Evolutionary conservation across 139 green algal genomes (phyloP), one percentile per base, ranked within the genome.

Genomic region (Spirogloea muscicola): DNA sequence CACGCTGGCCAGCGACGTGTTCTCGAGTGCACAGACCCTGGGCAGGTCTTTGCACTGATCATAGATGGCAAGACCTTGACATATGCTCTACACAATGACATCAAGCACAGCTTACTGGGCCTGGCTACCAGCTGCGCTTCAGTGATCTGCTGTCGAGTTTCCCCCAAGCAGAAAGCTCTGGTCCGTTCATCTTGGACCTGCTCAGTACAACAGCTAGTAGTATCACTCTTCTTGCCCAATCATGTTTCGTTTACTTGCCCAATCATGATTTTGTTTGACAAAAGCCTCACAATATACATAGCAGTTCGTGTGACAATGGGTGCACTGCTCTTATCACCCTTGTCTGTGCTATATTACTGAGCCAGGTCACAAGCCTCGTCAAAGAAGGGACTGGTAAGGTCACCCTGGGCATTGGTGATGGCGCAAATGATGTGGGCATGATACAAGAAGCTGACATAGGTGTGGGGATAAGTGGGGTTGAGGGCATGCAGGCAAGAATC

Each of bases 401-500:
- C 9, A 97, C 95, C 66, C 88, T 99, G 38, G 89, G 86, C 68
- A 97, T 98, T 33, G 94, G 94, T 0, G 94, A 98, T 71, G 94
- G 94, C 49, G 94, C 94, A 39, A 99, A 99, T 67, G 94, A 99
- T 72, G 94, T 99, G 49, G 91, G 91, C 69, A 99, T 99, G 94
- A 96, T 97, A 69, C 87, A 92, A 74, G 91, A 93, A 1, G 94
- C 94, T 1, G 88, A 98, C 83, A 96, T 98, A n/a, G 94, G 94
- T 0, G 88, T 96, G 1, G 94, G 94, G 48, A 97, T 98, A 86
- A 94, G 87, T 65, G 94, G 94, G 31, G 84, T 93, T 18, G 94
- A 98, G 82, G 94, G 94, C 3, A 85, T 89, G 3, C 91, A 95
- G 52, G 74, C n/a, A n/a, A n/a, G n/a, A n/a, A n/a, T n/a, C n/a